phyloP scores from a whole-genome alignment of 2,329 filamentous ascomycete genomes.

The Fonsecaea erecta region DNA sequence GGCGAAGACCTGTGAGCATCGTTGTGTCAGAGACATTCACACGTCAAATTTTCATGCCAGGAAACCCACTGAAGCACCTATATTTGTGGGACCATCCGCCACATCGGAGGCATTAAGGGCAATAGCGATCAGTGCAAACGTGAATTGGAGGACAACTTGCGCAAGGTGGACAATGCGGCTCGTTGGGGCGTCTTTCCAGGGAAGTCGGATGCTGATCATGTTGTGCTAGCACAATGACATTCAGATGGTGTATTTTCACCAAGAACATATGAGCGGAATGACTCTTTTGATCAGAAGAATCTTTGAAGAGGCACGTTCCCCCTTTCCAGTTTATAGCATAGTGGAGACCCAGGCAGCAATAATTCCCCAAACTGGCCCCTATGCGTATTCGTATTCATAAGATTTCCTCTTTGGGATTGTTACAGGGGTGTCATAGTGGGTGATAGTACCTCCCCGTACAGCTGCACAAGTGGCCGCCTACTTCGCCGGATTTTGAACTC shows the following conservation, averaged over 20 bases:
- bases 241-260: neutral
- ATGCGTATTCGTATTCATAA: neutral
- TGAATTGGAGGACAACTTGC: constrained; percentile 8
- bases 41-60: neutral
- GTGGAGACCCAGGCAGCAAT: constrained; percentile 13
- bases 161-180: constrained; percentile 12
- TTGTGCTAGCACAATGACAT: neutral
- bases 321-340: neutral
- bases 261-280: neutral
- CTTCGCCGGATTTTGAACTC: neutral
- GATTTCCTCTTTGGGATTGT: neutral
- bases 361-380: constrained; percentile 1
- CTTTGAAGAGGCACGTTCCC: neutral
- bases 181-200: constrained; percentile 5
- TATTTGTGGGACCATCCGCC: neutral
- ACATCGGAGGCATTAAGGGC: constrained; percentile 17
- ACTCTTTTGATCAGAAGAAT: neutral
- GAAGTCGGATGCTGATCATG: constrained; percentile 8
- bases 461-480: neutral
- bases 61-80: constrained; percentile 10
- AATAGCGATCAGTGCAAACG: constrained; percentile 9
- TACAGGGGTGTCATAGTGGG: neutral
- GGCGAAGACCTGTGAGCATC: constrained; percentile 5
- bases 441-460: neutral
- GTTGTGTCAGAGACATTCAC: neutral